Base-by-base conservation (phyloP, 345 rosid species). In the Hibiscus trionum region DNA sequence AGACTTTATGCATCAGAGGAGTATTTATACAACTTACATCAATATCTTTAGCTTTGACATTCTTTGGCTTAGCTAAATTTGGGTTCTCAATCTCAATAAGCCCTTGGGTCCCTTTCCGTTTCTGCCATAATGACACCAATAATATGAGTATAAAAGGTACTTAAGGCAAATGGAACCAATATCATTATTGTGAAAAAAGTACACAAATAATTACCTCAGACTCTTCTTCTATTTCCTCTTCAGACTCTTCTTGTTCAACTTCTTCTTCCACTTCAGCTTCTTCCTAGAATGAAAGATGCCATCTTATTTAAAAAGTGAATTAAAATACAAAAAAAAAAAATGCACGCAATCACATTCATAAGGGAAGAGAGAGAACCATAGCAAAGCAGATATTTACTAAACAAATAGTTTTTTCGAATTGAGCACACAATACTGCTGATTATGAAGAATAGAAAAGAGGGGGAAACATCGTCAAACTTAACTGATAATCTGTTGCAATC, bases 11-110 rank as follows among this genome's bases (percentile, higher is more conserved):
- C 66, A 59, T 56, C 56, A 39, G 66, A 56, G 65, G 24, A 71
- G 53, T 44, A 16, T 61, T 16, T 55, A 42, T 24, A 27, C 2
- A 60, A 77, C 88, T 86, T 77, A 89, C 94, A 79, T 89, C 91
- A 61, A 78, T 74, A 69, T 89, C 86, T 74, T 77, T 82, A 31
- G 87, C 94, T 81, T 84, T 87, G 77, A 86, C 17, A 71, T 84
- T 90, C 88, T 88, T 95, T 15, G 82, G 73, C 81, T 87, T 89
- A 0, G 31, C 94, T 76, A 90, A 42, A 76, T 95, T 95, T 72
- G 98, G 99, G 79, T 95, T 95, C 35, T 90, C 92, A 75, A 88
- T 87, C 84, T 89, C 86, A 73, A 95, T 90, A 63, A 95, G 62
- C 68, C 97, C 82, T 76, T 92, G 87, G 55, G 86, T 81, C 10